Evolutionary conservation across 805 yeast genomes (phyloP), one percentile per base, ranked within the genome.

Genomic region (Debaryomyces castellii): DNA sequence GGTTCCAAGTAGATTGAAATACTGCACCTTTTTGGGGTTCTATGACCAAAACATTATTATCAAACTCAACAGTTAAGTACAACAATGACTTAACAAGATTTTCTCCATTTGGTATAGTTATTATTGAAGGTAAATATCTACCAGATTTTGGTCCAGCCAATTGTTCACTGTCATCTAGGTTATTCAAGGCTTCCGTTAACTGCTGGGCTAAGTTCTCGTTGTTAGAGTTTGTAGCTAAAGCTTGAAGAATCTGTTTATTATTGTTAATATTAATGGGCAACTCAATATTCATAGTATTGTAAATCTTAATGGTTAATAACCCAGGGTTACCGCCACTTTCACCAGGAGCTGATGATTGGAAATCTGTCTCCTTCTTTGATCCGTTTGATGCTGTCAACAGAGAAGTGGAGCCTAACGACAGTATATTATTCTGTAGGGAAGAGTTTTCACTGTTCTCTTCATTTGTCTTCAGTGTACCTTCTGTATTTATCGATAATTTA

Each of bases 51-150:
- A 91, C 94, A 41, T 92, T 89, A 66, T 94, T 94, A 67, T 94
- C 99, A 62, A 90, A 92, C 66, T 94, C 99, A 38, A 94, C 76
- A 1, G 96, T 89, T 58, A 91, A 78, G 64, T 88, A 89, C 32
- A 94, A 77, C 48, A 96, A 76, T 14, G 94, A 80, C 53, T 81
- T 82, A 50, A 80, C 76, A 28, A 77, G 68, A 42, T 74, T 73
- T 38, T 69, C 71, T 14, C 53, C 82, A 24, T 78, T 77, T 12
- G 87, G 83, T 37, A 80, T 69, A 40, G 80, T 68, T 38, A 81
- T 71, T 36, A 77, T 70, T 12, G 85, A 75, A 35, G 89, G 84
- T 38, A 83, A 70, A 36, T 62, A 50, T 40, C 64, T 53, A 30
- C 74, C 51, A 5, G 66, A 76, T 59, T 47, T 62, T 51, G 52